Conservation (phyloP, 495 filamentous ascomycete species). For the Penicillium samsonianum region DNA sequence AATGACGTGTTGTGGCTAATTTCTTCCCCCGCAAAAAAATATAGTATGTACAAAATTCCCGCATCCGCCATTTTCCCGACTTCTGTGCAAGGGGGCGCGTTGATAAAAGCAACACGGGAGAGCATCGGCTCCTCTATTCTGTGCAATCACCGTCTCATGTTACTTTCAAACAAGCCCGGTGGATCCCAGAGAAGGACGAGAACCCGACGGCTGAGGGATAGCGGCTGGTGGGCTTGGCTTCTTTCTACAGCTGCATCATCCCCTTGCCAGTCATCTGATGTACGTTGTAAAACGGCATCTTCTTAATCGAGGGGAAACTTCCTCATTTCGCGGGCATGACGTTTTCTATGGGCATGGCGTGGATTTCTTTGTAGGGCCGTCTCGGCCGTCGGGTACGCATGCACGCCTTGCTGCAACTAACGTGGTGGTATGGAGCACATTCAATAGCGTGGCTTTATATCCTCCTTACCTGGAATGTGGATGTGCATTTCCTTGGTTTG, state of each 20-base stretch:
- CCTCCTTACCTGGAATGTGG: not conserved
- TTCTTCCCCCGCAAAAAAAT: not conserved
- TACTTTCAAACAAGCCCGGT: conserved; percentile 3
- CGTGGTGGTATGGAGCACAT: conserved; percentile 5
- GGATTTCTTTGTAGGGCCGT: conserved; percentile 14
- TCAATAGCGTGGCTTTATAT: not conserved
- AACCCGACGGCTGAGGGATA: not conserved
- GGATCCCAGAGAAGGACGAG: not conserved
- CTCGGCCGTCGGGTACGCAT: conserved; percentile 28
- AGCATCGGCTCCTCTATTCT: not conserved
- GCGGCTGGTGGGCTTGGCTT: conserved; percentile 7
- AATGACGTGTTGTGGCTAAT: not conserved
- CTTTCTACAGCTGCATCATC: not conserved
- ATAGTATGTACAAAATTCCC: not conserved
- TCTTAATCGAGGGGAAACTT: not conserved
- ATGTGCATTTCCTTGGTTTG: not conserved
- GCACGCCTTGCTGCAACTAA: conserved; percentile 21
- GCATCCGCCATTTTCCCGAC: not conserved
- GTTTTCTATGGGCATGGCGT: not conserved
- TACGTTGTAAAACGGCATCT: not conserved
- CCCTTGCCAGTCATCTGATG: conserved; percentile 8
- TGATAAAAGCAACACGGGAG: not conserved
- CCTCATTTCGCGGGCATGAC: not conserved
- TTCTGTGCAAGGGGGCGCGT: not conserved
- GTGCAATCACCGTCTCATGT: conserved; percentile 7